Evolutionary conservation across 1,284 basidiomycete species (phyloP).

Genomic region (Xerocomus nothofagi): DNA sequence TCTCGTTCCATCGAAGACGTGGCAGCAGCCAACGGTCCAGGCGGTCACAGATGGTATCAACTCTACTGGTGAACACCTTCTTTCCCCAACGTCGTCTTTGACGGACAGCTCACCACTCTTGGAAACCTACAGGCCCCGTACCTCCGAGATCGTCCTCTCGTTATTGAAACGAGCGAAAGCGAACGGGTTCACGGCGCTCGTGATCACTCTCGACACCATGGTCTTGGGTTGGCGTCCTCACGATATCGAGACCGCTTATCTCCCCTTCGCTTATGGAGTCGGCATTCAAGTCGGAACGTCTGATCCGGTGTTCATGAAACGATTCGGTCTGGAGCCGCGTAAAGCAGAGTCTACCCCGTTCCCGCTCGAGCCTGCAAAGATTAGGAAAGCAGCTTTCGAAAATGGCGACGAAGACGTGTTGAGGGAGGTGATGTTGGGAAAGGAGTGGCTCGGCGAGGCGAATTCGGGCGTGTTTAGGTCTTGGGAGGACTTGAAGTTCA

Average conservation of each 20-base stretch:
- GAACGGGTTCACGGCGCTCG: slow-evolving; percentile 51
- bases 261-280: slow-evolving; percentile 45
- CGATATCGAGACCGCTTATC: slow-evolving; percentile 40
- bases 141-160: slow-evolving; percentile 45
- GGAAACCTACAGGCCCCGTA: slow-evolving; percentile 42
- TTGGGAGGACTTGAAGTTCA: slow-evolving; percentile 67
- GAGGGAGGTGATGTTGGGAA: slow-evolving; percentile 45
- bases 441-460: slow-evolving; percentile 56
- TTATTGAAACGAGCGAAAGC: slow-evolving; percentile 51
- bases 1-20: slow-evolving; percentile 57
- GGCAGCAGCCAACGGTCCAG: slow-evolving; percentile 45
- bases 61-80: slow-evolving; percentile 50
- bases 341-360: slow-evolving; percentile 41
- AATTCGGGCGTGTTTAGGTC: slow-evolving; percentile 59
- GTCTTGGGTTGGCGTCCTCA: slow-evolving; percentile 50
- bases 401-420: slow-evolving; percentile 48
- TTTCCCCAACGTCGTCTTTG: background rate
- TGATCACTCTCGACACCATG: slow-evolving; percentile 55
- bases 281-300: slow-evolving; percentile 44
- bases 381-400: slow-evolving; percentile 36
- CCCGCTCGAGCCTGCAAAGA: slow-evolving; percentile 54
- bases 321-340: slow-evolving; percentile 33
- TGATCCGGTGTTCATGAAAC: slow-evolving; percentile 55
- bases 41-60: slow-evolving; percentile 56
- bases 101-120: background rate